A percentile compares a stretch with the other conserved stretches of the same genome.
Evolutionary conservation across 192 early-diverging fungal genomes (phyloP).

Genomic region (Gonapodya sp.): DNA sequence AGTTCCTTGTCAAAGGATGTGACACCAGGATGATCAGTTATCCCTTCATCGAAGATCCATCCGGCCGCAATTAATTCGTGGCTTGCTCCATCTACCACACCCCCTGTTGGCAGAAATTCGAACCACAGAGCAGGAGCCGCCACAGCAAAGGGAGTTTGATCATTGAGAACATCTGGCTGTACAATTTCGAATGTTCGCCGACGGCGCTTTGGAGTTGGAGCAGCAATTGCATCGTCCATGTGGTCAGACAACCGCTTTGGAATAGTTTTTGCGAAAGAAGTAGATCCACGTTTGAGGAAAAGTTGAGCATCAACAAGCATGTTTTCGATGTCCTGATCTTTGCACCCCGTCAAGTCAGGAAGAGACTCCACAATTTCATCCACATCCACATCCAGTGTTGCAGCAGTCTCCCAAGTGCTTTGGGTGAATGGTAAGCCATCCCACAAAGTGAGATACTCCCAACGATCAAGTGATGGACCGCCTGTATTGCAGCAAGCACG

Average conservation of each 20-base stretch:
- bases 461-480: neutral
- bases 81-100: too few relatives aligned
- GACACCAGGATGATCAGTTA: too few relatives aligned
- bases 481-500: neutral
- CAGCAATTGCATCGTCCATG: neutral
- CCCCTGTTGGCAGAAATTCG: too few relatives aligned
- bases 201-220: neutral
- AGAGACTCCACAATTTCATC: neutral
- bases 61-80: too few relatives aligned
- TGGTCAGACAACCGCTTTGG: neutral
- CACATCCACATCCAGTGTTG: neutral
- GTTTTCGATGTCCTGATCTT: neutral
- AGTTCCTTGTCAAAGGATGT: too few relatives aligned
- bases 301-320: neutral
- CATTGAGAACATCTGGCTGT: neutral
- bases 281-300: too few relatives aligned
- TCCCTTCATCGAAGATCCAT: too few relatives aligned
- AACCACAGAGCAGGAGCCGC: too few relatives aligned
- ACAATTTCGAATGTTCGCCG: neutral
- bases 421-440: neutral
- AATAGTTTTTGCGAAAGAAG: neutral
- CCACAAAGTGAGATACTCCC: neutral
- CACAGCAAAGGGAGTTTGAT: neutral
- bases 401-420: neutral
- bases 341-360: neutral